These are phyloP conservation scores for Globisporangium okanoganense DNA, from an alignment of 352 stramenopile species.

Conservation along the genomic window DNA sequence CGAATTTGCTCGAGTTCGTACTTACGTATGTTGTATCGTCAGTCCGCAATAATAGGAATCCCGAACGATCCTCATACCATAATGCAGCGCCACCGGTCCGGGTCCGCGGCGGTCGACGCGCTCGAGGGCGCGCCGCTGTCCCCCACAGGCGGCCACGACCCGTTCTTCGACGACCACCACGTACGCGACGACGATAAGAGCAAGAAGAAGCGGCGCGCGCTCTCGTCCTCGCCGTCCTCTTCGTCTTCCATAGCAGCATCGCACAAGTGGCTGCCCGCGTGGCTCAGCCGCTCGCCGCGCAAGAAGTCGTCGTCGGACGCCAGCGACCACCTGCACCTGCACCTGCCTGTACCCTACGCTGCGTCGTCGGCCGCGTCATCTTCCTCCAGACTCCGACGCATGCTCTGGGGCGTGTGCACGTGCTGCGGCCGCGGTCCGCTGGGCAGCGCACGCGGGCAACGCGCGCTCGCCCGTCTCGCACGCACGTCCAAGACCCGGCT, in stretches of 20 bases:
- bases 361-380: neutral
- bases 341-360: neutral
- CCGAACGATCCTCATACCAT: neutral
- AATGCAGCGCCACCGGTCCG: slow-evolving; percentile 6
- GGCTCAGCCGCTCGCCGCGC: slow-evolving; percentile 2
- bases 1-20: no score
- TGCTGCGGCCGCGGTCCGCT: slow-evolving; percentile 6
- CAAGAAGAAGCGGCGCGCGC: slow-evolving; percentile 1
- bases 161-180: neutral
- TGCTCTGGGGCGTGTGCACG: slow-evolving; percentile 1
- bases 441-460: slow-evolving; percentile 1
- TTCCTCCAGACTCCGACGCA: neutral
- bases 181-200: neutral
- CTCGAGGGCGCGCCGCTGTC: slow-evolving; percentile 5
- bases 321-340: neutral
- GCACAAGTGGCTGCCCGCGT: neutral
- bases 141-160: neutral
- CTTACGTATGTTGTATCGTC: no score
- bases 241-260: neutral
- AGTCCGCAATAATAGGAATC: no score
- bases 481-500: neutral
- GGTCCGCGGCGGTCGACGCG: slow-evolving; percentile 5
- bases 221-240: neutral
- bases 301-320: slow-evolving; percentile 5
- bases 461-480: slow-evolving; percentile 1